These are phyloP conservation scores for Trypanosoma rangeli DNA, from an alignment of 208 protist species.

Conservation along the genomic window DNA sequence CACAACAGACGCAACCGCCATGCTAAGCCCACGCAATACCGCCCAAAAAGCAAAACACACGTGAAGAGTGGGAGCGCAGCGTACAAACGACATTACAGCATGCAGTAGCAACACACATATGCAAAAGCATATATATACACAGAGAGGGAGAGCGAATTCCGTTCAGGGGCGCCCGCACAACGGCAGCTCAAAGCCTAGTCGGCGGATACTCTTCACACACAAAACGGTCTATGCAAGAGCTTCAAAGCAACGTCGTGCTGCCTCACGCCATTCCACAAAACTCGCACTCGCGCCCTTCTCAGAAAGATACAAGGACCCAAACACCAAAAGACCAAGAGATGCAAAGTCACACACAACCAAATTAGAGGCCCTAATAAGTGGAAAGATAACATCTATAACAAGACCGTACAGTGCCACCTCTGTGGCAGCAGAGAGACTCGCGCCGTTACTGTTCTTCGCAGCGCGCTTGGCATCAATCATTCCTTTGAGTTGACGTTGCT, in stretches of 20 bases:
- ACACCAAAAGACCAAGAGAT: conserved; percentile 55
- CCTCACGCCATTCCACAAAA: conserved; percentile 42
- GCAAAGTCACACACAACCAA: conserved; percentile 63
- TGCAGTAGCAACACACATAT: conserved; percentile 11
- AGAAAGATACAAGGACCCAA: conserved; percentile 38
- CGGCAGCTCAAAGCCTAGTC: background rate
- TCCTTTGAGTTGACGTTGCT: conserved; percentile 8
- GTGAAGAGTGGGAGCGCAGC: background rate
- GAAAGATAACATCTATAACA: conserved; percentile 64
- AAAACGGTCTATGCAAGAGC: conserved; percentile 20
- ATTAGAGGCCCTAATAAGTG: conserved; percentile 39
- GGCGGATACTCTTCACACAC: background rate
- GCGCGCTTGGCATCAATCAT: conserved; percentile 2
- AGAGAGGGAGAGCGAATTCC: background rate
- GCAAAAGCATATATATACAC: conserved; percentile 4
- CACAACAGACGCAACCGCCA: background rate
- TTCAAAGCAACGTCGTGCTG: conserved; percentile 55
- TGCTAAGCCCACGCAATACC: background rate
- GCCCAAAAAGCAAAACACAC: conserved; percentile 11
- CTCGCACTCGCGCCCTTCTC: conserved; percentile 14
- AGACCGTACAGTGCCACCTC: conserved; percentile 46
- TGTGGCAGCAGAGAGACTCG: background rate
- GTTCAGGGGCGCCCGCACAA: background rate
- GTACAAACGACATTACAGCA: background rate
- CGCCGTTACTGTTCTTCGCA: background rate